Percentiles rank a stretch among this genome's conserved stretches.
These are phyloP conservation scores for Didymella segeticola DNA, from an alignment of 2,329 filamentous ascomycete species.

Conservation along the genomic window DNA sequence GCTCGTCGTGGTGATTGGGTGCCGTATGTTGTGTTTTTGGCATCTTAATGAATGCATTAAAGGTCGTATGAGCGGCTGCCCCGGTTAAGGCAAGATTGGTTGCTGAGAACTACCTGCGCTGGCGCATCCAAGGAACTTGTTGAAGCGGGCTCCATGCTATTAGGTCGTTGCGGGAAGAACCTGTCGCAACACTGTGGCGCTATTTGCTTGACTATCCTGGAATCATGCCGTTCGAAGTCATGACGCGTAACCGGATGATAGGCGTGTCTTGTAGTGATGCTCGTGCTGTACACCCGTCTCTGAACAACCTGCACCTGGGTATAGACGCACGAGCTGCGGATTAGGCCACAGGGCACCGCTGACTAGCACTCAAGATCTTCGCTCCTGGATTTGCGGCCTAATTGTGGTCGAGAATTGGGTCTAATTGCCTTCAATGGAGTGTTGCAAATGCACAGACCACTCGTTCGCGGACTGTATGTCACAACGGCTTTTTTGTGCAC, in stretches of 20 bases:
- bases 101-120: conserved; percentile 14
- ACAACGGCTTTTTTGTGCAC: conserved; percentile 38
- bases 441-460: conserved; percentile 42
- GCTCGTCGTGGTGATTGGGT: conserved; percentile 27
- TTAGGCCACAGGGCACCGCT: conserved; percentile 16
- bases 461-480: conserved; percentile 43
- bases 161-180: conserved; percentile 37
- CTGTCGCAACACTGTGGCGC: conserved; percentile 47
- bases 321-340: conserved; percentile 22
- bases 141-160: conserved; percentile 24
- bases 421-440: conserved; percentile 32
- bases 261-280: conserved; percentile 36
- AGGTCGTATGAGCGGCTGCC: conserved; percentile 19
- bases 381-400: neutral
- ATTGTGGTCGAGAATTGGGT: neutral
- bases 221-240: conserved; percentile 28
- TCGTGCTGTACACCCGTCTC: conserved; percentile 35
- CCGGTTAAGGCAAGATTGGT: conserved; percentile 20
- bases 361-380: conserved; percentile 26
- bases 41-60: conserved; percentile 29
- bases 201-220: conserved; percentile 33
- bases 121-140: conserved; percentile 21
- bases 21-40: conserved; percentile 11
- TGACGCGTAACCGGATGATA: conserved; percentile 29
- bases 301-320: conserved; percentile 23